Evolutionary conservation across 768 basidiomycete genomes (phyloP).

Genomic region (Termitomyces sp.): DNA sequence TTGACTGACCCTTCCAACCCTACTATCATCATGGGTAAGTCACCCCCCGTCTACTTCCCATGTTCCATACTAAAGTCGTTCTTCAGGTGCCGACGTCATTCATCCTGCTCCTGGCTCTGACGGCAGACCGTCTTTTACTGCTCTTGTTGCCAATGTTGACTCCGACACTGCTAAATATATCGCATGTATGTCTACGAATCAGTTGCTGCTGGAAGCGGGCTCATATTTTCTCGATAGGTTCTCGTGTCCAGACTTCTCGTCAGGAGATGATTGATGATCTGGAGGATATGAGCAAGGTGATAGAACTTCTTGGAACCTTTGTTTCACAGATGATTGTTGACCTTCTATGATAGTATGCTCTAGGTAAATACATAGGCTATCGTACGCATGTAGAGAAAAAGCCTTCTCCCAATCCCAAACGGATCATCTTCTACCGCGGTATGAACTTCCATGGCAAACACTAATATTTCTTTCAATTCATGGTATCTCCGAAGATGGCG

Average conservation of each 20-base stretch:
- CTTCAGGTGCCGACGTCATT: slow-evolving; percentile 72
- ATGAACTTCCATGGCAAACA: slow-evolving; percentile 5
- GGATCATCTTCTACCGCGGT: slow-evolving; percentile 78
- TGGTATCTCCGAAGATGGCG: slow-evolving; percentile 39
- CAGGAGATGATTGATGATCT: slow-evolving; percentile 77
- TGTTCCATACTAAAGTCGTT: neutral
- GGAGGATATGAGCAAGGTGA: slow-evolving; percentile 56
- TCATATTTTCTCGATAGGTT: slow-evolving; percentile 31
- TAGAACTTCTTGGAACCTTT: slow-evolving; percentile 5
- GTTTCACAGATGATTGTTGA: neutral
- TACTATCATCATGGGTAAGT: slow-evolving; percentile 72
- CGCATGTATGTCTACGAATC: slow-evolving; percentile 22
- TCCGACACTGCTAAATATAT: slow-evolving; percentile 69
- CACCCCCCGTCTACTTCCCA: neutral
- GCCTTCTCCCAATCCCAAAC: slow-evolving; percentile 43
- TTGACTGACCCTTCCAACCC: slow-evolving; percentile 69
- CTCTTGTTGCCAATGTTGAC: slow-evolving; percentile 78
- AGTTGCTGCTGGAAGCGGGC: neutral
- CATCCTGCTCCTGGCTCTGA: slow-evolving; percentile 77
- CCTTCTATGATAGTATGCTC: slow-evolving; percentile 34
- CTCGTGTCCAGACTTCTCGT: slow-evolving; percentile 60
- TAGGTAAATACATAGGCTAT: slow-evolving; percentile 56
- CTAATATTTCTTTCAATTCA: neutral
- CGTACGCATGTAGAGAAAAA: slow-evolving; percentile 49
- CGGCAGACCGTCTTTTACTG: slow-evolving; percentile 78